These are phyloP conservation scores for Exophiala xenobiotica DNA, from an alignment of 2,329 filamentous ascomycete genomes.

Conservation along the genomic window DNA sequence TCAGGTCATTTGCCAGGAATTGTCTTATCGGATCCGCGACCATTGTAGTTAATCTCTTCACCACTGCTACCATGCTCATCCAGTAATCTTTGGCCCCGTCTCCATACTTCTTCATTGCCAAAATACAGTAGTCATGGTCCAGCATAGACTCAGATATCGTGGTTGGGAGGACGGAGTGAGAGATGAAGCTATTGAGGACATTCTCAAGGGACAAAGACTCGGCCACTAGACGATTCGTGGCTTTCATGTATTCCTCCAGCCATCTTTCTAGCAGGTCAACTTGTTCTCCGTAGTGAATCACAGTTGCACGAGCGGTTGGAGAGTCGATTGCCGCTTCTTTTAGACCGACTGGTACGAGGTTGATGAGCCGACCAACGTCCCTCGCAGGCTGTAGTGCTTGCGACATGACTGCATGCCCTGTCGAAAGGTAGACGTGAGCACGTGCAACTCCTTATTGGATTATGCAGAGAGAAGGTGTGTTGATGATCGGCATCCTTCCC, in stretches of 20 bases:
- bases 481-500: constrained; percentile 1
- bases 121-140: constrained; percentile 90
- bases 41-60: constrained; percentile 73
- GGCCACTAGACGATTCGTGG: constrained; percentile 60
- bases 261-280: constrained; percentile 88
- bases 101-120: constrained; percentile 79
- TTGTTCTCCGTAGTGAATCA: constrained; percentile 85
- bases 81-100: constrained; percentile 88
- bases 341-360: constrained; percentile 69
- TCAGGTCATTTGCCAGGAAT: constrained; percentile 77
- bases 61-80: constrained; percentile 69
- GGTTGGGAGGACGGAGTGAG: constrained; percentile 70
- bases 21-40: constrained; percentile 77
- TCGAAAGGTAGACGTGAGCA: background rate
- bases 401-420: background rate
- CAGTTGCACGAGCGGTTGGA: constrained; percentile 86
- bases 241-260: constrained; percentile 72
- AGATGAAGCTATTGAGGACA: constrained; percentile 72
- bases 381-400: constrained; percentile 17
- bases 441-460: background rate
- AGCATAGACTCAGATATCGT: constrained; percentile 78
- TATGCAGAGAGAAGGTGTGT: background rate
- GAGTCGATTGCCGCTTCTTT: constrained; percentile 97
- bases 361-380: constrained; percentile 46
- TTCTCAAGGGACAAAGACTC: constrained; percentile 75